A percentile compares a stretch with the other conserved stretches of the same genome.
Conservation (phyloP, 768 basidiomycete species). For the Podaxis sp. region DNA sequence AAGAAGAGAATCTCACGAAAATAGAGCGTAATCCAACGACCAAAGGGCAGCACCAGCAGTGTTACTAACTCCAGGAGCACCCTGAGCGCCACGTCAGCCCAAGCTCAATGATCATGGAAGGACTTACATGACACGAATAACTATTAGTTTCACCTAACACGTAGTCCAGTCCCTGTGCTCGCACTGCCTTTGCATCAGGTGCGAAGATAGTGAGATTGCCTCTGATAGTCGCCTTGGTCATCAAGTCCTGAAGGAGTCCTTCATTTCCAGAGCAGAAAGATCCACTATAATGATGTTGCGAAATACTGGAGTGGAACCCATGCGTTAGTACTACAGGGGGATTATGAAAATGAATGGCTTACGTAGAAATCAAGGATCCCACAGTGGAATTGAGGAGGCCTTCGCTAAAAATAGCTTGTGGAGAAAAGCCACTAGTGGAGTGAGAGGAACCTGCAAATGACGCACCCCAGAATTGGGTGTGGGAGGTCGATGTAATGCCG, state of each 20-base stretch:
- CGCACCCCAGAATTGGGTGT: conserved; percentile 42
- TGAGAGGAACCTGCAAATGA: conserved; percentile 50
- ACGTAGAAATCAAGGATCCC: conserved; percentile 52
- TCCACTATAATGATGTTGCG: conserved; percentile 56
- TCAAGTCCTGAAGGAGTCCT: conserved; percentile 55
- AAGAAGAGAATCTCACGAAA: conserved; percentile 31
- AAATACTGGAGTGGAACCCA: conserved; percentile 35
- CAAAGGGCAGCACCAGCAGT: conserved; percentile 68
- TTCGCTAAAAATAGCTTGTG: conserved; percentile 50
- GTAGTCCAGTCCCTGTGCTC: conserved; percentile 44
- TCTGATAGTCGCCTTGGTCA: conserved; percentile 56
- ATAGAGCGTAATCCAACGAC: conserved; percentile 62
- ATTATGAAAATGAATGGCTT: conserved; percentile 15
- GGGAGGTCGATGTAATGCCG: conserved; percentile 30
- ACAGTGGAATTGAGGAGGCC: conserved; percentile 45
- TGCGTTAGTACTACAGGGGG: not conserved
- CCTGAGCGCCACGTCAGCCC: conserved; percentile 18
- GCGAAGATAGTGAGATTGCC: conserved; percentile 49
- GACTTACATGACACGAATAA: conserved; percentile 37
- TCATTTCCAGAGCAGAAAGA: conserved; percentile 54
- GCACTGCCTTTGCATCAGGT: conserved; percentile 50
- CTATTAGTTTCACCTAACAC: conserved; percentile 64
- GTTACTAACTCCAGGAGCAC: conserved; percentile 57
- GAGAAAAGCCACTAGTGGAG: conserved; percentile 48
- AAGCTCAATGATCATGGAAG: not conserved